These are phyloP conservation scores for Pyrus bretschneideri DNA, from an alignment of 306 rosid genomes.

Conservation along the genomic window DNA sequence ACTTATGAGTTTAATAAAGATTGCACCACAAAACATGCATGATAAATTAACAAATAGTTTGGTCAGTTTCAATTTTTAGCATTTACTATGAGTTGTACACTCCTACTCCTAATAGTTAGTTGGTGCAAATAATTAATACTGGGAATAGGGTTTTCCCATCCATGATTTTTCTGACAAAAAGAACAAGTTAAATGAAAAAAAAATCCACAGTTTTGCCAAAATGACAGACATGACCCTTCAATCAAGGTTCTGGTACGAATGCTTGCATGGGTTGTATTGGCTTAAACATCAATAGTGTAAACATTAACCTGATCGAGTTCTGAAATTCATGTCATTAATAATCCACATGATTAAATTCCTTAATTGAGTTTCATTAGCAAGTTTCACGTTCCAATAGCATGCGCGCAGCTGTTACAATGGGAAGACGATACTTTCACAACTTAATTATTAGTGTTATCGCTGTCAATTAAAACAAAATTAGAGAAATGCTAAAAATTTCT, in stretches of 20 bases:
- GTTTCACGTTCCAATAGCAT: background rate
- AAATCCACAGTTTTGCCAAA: conserved; percentile 24
- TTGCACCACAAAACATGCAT: background rate
- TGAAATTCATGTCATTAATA: conserved; percentile 5
- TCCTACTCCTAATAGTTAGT: background rate
- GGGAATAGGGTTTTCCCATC: background rate
- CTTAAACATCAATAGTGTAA: background rate
- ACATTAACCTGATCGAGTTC: background rate
- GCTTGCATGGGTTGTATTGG: background rate
- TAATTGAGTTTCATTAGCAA: background rate
- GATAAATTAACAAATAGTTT: background rate
- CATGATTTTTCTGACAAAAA: background rate
- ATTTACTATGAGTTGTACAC: background rate
- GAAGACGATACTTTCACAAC: background rate
- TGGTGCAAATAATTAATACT: background rate
- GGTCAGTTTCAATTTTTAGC: background rate
- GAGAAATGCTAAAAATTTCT: no score
- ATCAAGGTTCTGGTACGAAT: conserved; percentile 18
- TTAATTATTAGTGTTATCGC: no score
- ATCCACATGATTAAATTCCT: background rate
- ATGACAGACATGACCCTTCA: conserved; percentile 30
- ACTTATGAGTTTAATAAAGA: no score
- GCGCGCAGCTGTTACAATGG: background rate
- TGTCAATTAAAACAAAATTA: no score
- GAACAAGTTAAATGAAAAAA: background rate